phyloP scores from a whole-genome alignment of 225 moss, liverwort and hornwort genomes.

The Straminergon stramineum region DNA sequence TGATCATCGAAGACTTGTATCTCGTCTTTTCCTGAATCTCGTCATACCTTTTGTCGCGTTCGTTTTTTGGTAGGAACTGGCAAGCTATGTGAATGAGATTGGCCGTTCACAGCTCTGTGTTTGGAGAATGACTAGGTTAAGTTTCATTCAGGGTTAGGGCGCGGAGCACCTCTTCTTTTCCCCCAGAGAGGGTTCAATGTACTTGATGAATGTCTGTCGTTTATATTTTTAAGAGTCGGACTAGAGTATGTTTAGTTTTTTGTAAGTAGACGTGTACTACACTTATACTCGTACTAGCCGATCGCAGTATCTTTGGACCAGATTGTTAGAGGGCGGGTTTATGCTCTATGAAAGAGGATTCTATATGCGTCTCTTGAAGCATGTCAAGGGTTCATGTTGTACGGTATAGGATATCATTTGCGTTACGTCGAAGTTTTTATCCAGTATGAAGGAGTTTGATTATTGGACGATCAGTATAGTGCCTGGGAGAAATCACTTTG shows the following conservation, averaged over 20 bases:
- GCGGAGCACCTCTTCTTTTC: neutral
- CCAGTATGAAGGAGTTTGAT: neutral
- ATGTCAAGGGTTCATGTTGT: neutral
- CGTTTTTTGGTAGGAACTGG: neutral
- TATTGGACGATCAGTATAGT: neutral
- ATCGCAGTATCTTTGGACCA: neutral
- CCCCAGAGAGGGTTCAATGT: neutral
- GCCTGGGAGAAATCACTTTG: neutral
- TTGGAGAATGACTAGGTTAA: neutral
- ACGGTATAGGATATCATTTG: neutral
- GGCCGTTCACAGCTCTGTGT: neutral
- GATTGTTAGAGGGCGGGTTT: neutral
- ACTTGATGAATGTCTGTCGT: neutral
- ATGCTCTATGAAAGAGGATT: neutral
- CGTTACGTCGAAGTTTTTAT: neutral
- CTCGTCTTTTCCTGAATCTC: neutral
- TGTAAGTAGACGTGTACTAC: neutral
- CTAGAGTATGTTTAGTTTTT: neutral
- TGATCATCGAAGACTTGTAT: neutral
- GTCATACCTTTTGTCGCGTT: neutral
- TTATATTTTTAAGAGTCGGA: neutral
- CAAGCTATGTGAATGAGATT: neutral
- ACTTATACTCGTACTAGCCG: neutral
- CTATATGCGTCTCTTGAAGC: neutral
- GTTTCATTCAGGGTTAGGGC: neutral